Evolutionary conservation across 2,329 filamentous ascomycete genomes (phyloP), one percentile per base, ranked within the genome.

Genomic region (Verticillium tricorpus): DNA sequence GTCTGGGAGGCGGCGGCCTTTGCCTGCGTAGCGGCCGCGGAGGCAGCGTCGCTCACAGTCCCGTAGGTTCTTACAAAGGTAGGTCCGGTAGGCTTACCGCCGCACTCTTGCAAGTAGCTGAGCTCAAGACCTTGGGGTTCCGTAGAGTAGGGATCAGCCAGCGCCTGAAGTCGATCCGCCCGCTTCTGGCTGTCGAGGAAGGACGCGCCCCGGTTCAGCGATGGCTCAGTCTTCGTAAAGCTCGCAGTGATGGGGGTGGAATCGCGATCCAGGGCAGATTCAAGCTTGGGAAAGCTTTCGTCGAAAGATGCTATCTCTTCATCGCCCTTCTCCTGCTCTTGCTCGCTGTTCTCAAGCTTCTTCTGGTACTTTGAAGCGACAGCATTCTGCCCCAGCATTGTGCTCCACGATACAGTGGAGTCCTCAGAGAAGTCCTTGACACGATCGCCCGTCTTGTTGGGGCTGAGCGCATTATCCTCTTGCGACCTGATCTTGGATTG

Each of bases 401-500:
- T 66, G 50, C 70, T 72, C 82, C 81, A 83, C 1, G 76, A 75
- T 5, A 69, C 68, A 0, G 75, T 66, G 60, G 82, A 83, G 3
- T 84, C 81, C 62, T 85, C 81, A 0, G 82, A 80, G 62, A 84
- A 85, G 67, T 85, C 82, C 35, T 77, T 78, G 9, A 72, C 71
- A 63, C 78, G 84, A 64, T 80, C 82, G 4, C 82, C 82, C 9
- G 79, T 82, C 57, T 84, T 37, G 60, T 56, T 60, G 50, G 12
- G 54, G 28, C 15, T 56, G 52, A n/a, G 54, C 32, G 7, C 57
- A 52, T 7, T 61, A 35, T 62, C 60, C 65, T 66, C 62, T 32
- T 60, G 65, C 62, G 62, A 57, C 60, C 67, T 58, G n/a, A 58
- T 39, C 56, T 31, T 58, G 25, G 56, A 34, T 17, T 58, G 56